Evolutionary conservation across 1,284 basidiomycete genomes (phyloP).

Genomic region (Cryptococcus floricola): DNA sequence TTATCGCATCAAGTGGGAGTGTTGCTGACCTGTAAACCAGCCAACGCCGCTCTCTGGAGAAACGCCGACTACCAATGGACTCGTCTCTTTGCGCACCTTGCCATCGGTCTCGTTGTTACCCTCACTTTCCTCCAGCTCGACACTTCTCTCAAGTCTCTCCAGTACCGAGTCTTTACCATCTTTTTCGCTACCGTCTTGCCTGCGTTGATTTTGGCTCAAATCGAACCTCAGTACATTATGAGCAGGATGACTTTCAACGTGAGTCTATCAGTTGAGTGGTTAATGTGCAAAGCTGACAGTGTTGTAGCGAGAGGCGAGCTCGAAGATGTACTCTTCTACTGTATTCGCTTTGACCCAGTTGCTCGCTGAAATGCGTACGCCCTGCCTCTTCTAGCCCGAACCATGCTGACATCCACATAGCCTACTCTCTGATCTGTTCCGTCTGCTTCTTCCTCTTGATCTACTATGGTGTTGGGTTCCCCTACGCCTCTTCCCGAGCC

Average conservation of each 20-base stretch:
- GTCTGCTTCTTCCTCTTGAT: slow-evolving; percentile 66
- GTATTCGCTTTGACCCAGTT: slow-evolving; percentile 78
- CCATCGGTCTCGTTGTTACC: slow-evolving; percentile 74
- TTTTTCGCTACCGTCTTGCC: slow-evolving; percentile 49
- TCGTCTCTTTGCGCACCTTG: slow-evolving; percentile 69
- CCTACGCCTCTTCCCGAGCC: slow-evolving; percentile 26
- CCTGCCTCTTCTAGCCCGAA: slow-evolving; percentile 23
- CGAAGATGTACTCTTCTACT: slow-evolving; percentile 52
- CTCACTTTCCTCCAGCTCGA: slow-evolving; percentile 79
- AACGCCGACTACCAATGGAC: slow-evolving; percentile 67
- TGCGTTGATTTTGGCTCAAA: slow-evolving; percentile 49
- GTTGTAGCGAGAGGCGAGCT: slow-evolving; percentile 58
- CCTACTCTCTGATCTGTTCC: slow-evolving; percentile 58
- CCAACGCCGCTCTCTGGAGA: slow-evolving; percentile 74
- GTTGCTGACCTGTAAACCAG: slow-evolving; percentile 1
- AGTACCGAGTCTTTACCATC: slow-evolving; percentile 71
- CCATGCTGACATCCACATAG: background rate
- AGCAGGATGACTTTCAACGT: slow-evolving; percentile 56
- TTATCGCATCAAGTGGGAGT: background rate
- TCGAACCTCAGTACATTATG: slow-evolving; percentile 81
- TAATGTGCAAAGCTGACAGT: slow-evolving; percentile 45
- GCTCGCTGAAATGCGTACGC: slow-evolving; percentile 76
- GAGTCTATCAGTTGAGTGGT: slow-evolving; percentile 14
- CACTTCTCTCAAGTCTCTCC: slow-evolving; percentile 64
- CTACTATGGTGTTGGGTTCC: slow-evolving; percentile 45